Conservation (phyloP, 495 filamentous ascomycete genomes). For the Amniculicola lignicola region DNA sequence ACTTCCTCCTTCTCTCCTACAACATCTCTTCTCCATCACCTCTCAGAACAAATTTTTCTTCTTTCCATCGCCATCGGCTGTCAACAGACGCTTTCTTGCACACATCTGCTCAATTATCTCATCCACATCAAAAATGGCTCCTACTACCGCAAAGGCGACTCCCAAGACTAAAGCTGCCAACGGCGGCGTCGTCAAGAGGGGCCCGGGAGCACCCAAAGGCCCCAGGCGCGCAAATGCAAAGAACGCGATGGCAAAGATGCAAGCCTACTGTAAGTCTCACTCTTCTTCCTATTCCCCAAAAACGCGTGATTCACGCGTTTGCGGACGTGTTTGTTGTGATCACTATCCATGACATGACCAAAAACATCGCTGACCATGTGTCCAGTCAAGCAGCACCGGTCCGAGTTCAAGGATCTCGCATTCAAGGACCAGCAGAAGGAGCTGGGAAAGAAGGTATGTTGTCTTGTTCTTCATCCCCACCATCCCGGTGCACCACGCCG, state of each 20-base stretch:
- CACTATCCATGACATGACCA: not conserved
- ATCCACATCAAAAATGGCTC: slow-evolving; percentile 21
- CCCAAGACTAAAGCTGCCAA: slow-evolving; percentile 14
- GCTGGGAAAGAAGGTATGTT: slow-evolving; percentile 24
- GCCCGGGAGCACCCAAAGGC: not conserved
- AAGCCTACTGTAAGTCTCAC: slow-evolving; percentile 23
- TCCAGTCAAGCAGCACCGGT: slow-evolving; percentile 27
- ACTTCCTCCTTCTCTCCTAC: not conserved
- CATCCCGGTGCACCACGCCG: too few species aligned
- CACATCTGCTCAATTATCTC: not conserved
- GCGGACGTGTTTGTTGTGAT: slow-evolving; percentile 10
- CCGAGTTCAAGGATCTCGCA: slow-evolving; percentile 17
- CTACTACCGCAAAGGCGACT: slow-evolving; percentile 15
- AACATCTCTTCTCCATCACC: not conserved
- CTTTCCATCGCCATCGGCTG: too few species aligned
- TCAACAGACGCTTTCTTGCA: too few species aligned
- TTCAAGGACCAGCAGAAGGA: slow-evolving; percentile 33
- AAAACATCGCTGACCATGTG: not conserved
- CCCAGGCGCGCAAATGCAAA: slow-evolving; percentile 16
- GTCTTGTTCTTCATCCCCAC: not conserved
- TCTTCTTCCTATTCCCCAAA: not conserved
- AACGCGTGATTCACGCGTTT: slow-evolving; percentile 12
- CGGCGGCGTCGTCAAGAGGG: slow-evolving; percentile 17
- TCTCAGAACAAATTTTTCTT: not conserved
- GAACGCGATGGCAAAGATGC: slow-evolving; percentile 27